A percentile compares a stretch with the other conserved stretches of the same genome.
Conservation (phyloP, 768 basidiomycete genomes). For the Hortiboletus campestris region DNA sequence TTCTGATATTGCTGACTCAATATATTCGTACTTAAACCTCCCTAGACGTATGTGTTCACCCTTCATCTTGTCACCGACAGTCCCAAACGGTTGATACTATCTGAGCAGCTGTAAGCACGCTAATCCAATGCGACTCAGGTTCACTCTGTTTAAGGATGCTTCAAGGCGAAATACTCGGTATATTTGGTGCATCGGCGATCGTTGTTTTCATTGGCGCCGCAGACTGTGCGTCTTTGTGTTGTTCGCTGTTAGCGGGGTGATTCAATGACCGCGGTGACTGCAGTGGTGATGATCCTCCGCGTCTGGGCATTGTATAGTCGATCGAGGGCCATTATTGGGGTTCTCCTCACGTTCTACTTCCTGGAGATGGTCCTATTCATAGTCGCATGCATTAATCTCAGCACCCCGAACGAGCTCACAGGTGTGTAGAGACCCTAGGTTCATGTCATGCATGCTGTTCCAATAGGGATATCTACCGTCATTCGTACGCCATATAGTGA, state of each 20-base stretch:
- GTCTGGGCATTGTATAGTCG: slow-evolving; percentile 11
- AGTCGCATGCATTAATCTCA: neutral
- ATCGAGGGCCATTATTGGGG: slow-evolving; percentile 7
- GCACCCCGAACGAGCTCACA: neutral
- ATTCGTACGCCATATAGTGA: neutral
- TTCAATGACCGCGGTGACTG: neutral
- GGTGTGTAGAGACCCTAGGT: neutral
- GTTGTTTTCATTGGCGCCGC: slow-evolving; percentile 3
- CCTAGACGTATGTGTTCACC: slow-evolving; percentile 6
- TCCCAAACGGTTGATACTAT: neutral
- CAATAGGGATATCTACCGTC: neutral
- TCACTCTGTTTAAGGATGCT: neutral
- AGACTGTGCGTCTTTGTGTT: slow-evolving; percentile 5
- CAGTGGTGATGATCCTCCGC: slow-evolving; percentile 18
- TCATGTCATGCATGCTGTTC: neutral
- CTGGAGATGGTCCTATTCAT: neutral
- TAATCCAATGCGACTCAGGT: neutral
- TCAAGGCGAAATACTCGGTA: slow-evolving; percentile 3
- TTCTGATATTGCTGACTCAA: neutral
- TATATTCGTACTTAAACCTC: neutral
- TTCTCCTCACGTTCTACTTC: slow-evolving; percentile 8
- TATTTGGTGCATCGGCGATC: neutral
- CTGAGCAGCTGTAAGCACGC: slow-evolving; percentile 8
- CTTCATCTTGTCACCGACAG: neutral
- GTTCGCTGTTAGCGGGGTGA: neutral